These are phyloP conservation scores for Lentinula sp. DNA, from an alignment of 768 basidiomycete species.

Conservation along the genomic window DNA sequence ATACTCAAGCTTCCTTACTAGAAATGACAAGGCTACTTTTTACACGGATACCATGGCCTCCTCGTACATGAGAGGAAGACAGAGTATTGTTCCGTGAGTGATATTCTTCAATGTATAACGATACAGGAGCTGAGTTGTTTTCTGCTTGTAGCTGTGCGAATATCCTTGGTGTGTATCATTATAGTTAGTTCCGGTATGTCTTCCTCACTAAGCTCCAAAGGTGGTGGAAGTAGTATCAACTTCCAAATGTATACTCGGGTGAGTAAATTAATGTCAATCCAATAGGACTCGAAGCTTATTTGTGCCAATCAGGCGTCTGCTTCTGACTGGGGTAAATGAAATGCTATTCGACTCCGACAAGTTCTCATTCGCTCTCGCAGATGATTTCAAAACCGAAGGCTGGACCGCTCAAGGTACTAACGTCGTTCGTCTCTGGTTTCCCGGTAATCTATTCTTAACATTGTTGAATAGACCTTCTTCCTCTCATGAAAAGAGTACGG, in stretches of 20 bases:
- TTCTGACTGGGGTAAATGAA: constrained; percentile 51
- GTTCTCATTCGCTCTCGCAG: constrained; percentile 26
- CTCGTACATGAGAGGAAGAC: constrained; percentile 53
- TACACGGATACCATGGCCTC: constrained; percentile 59
- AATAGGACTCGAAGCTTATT: background rate
- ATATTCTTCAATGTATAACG: background rate
- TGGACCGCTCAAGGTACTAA: constrained; percentile 56
- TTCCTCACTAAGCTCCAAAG: constrained; percentile 16
- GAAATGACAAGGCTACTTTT: constrained; percentile 72
- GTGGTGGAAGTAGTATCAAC: constrained; percentile 64
- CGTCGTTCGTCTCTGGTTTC: background rate
- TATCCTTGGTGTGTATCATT: constrained; percentile 39
- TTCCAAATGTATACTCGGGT: constrained; percentile 76
- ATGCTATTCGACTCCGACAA: background rate
- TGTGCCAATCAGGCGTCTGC: constrained; percentile 47
- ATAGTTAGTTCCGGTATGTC: background rate
- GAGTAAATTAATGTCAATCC: constrained; percentile 8
- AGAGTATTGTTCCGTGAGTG: constrained; percentile 62
- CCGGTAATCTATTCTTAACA: background rate
- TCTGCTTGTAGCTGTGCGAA: constrained; percentile 49
- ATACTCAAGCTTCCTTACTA: constrained; percentile 16
- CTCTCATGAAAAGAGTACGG: constrained; percentile 63
- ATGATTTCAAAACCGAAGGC: constrained; percentile 68
- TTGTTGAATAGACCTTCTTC: constrained; percentile 48
- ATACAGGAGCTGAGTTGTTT: background rate